Evolutionary conservation across 768 basidiomycete genomes (phyloP).

Genomic region (Boletales sp.): DNA sequence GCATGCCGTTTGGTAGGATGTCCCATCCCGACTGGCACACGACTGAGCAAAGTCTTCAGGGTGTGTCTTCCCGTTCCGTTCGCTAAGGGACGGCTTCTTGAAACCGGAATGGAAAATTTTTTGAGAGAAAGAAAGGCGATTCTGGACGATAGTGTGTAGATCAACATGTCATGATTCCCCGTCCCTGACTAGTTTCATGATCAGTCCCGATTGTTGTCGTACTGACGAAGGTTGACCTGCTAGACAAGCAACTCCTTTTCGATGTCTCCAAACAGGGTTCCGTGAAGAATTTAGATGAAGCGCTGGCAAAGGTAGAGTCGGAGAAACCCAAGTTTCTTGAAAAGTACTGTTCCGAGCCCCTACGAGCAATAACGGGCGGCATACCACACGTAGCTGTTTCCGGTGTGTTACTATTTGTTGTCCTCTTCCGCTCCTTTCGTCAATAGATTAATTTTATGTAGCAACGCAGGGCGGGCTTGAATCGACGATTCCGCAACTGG

Average conservation of each 20-base stretch:
- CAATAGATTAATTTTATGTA: no score
- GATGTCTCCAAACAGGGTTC: background rate
- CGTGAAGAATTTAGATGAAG: background rate
- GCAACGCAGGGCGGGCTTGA: no score
- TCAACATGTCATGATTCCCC: background rate
- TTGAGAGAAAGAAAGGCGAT: background rate
- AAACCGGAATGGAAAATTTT: background rate
- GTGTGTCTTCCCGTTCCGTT: background rate
- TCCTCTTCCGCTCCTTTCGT: background rate
- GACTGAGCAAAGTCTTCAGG: background rate
- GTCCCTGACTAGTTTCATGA: background rate
- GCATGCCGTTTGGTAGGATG: background rate
- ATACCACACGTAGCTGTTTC: background rate
- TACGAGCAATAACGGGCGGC: background rate
- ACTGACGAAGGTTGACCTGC: slow-evolving; percentile 1
- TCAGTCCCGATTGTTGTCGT: slow-evolving; percentile 2
- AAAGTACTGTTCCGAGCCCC: background rate
- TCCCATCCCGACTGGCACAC: background rate
- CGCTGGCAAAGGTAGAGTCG: background rate
- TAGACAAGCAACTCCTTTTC: background rate
- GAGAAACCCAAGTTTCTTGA: background rate
- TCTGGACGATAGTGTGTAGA: background rate
- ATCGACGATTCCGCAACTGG: background rate
- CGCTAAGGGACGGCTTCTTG: background rate
- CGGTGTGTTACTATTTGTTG: background rate